These are phyloP conservation scores for Schwanniomyces occidentalis DNA, from an alignment of 805 yeast species.

Conservation along the genomic window DNA sequence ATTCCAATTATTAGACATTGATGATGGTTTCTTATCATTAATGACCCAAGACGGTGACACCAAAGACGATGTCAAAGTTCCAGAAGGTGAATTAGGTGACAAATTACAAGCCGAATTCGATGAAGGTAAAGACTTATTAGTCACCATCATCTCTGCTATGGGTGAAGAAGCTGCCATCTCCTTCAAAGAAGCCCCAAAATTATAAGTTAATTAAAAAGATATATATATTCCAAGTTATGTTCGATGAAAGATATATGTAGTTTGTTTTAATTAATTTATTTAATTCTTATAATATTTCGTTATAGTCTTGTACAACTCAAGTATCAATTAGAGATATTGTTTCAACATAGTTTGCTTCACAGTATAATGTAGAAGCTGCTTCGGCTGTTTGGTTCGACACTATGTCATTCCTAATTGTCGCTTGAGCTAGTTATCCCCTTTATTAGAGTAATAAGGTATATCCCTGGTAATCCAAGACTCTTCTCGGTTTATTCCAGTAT, in stretches of 20 bases:
- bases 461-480: too few relatives aligned
- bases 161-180: conserved; percentile 99
- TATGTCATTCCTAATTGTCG: too few relatives aligned
- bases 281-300: conserved; percentile 2
- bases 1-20: conserved; percentile 96
- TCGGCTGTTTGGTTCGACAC: too few relatives aligned
- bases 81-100: conserved; percentile 98
- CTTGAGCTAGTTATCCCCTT: too few relatives aligned
- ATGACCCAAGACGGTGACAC: conserved; percentile 98
- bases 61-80: conserved; percentile 98
- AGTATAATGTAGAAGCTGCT: too few relatives aligned
- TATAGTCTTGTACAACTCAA: conserved; percentile 2
- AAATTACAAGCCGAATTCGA: conserved; percentile 90
- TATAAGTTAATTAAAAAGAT: conserved; percentile 17
- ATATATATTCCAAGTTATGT: conserved; percentile 1
- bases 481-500: too few relatives aligned
- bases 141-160: conserved; percentile 97
- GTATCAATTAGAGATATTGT: neutral
- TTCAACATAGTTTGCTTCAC: too few relatives aligned
- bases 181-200: conserved; percentile 97
- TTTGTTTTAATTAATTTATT: conserved; percentile 1
- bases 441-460: too few relatives aligned
- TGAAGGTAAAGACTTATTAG: conserved; percentile 96
- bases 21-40: conserved; percentile 95
- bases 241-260: conserved; percentile 1